phyloP scores from a whole-genome alignment of 2,329 filamentous ascomycete species.

The Sporothrix brunneoviolacea region DNA sequence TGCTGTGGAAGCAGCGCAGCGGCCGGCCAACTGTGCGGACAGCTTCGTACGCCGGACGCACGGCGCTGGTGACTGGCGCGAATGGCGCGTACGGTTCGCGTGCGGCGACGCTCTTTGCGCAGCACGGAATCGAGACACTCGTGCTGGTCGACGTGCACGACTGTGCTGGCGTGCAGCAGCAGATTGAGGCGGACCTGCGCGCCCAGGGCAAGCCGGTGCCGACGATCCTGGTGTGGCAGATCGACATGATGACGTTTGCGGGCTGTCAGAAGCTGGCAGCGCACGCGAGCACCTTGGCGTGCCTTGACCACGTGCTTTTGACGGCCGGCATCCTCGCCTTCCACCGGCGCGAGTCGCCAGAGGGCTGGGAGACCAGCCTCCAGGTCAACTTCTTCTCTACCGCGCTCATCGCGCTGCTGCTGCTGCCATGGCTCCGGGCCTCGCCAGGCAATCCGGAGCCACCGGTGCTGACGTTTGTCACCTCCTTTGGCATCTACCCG shows the following conservation, averaged over 20 bases:
- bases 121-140: slow-evolving; percentile 28
- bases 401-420: slow-evolving; percentile 28
- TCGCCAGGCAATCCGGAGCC: slow-evolving; percentile 25
- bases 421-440: slow-evolving; percentile 25
- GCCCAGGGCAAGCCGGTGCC: slow-evolving; percentile 23
- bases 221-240: slow-evolving; percentile 30
- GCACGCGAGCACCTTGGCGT: slow-evolving; percentile 23
- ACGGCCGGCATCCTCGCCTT: slow-evolving; percentile 33
- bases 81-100: slow-evolving; percentile 32
- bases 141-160: slow-evolving; percentile 32
- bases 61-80: slow-evolving; percentile 30
- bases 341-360: slow-evolving; percentile 29
- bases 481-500: slow-evolving; percentile 32
- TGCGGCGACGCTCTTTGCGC: slow-evolving; percentile 30
- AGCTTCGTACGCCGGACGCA: slow-evolving; percentile 30
- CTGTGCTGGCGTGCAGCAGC: slow-evolving; percentile 25
- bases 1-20: slow-evolving; percentile 26
- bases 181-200: slow-evolving; percentile 28
- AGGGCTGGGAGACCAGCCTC: slow-evolving; percentile 34
- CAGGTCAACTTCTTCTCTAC: slow-evolving; percentile 33
- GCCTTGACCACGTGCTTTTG: slow-evolving; percentile 31
- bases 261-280: slow-evolving; percentile 28
- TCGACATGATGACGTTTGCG: slow-evolving; percentile 31
- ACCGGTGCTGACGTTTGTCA: slow-evolving; percentile 33
- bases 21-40: slow-evolving; percentile 29